These are phyloP conservation scores for Viola pubescens DNA, from an alignment of 441 rosid genomes.

Conservation along the genomic window DNA sequence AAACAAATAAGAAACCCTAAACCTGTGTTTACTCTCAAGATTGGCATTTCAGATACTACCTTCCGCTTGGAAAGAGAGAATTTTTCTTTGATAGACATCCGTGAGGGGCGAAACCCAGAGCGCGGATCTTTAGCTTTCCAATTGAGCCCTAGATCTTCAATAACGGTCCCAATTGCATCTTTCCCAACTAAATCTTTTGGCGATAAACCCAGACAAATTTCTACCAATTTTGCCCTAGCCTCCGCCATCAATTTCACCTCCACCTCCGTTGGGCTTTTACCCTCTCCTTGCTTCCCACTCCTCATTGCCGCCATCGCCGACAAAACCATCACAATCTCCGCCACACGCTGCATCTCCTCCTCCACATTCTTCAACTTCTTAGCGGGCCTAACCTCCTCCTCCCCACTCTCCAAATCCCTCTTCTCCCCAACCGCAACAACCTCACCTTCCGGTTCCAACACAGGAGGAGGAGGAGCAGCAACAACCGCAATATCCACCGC, in stretches of 20 bases:
- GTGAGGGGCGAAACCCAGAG: conserved; percentile 44
- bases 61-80: conserved; percentile 48
- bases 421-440: conserved; percentile 27
- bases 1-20: background rate
- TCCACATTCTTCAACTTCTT: conserved; percentile 37
- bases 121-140: conserved; percentile 52
- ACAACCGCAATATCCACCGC: background rate
- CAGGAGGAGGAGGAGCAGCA: no score
- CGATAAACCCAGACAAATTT: conserved; percentile 38
- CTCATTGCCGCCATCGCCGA: conserved; percentile 71
- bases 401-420: conserved; percentile 29
- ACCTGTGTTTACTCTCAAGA: background rate
- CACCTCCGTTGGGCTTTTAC: conserved; percentile 49
- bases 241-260: conserved; percentile 67
- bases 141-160: conserved; percentile 81
- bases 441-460: conserved; percentile 12
- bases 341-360: conserved; percentile 48
- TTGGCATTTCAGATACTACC: conserved; percentile 28
- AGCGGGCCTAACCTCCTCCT: conserved; percentile 17
- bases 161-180: conserved; percentile 48
- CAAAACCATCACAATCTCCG: conserved; percentile 79
- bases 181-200: conserved; percentile 58
- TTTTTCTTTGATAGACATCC: conserved; percentile 66
- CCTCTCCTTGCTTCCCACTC: conserved; percentile 36
- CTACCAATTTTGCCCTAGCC: conserved; percentile 66